Evolutionary conservation across 352 stramenopile genomes (phyloP), one percentile per base, ranked within the genome.

Genomic region (Pythium chondricola): DNA sequence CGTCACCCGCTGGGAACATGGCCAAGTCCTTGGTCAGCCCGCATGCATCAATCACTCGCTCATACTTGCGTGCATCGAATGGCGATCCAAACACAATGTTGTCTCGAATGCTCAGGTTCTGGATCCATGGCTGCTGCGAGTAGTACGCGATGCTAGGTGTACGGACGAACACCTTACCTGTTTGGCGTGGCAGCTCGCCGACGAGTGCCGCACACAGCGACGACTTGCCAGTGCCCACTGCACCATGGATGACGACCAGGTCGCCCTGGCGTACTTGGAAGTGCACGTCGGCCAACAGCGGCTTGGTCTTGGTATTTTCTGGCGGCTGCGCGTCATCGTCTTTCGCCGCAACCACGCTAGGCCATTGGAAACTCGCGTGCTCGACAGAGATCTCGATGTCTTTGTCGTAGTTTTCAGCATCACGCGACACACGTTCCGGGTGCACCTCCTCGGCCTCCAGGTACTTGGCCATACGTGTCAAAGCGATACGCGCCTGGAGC

Each of bases 1-100:
- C 24, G 58, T 99, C 95, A 7, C 88, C 85, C 0, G 51, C 69
- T 7, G 85, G 70, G 16, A 98, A 66, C 9, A 82, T 50, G 7
- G 67, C 62, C 5, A 98, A 59, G 55, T 98, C 95, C 33, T 78
- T 70, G 6, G 69, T 43, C 17, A 98, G 59, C 8, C 79, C 82
- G 56, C 90, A 98, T 5, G 75, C 74, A 38, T 81, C 55, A 6
- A 96, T 35, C n/a, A 89, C 74, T 9, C 48, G 53, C 8, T 72
- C 52, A 48, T 88, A 92, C 46, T 65, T 72, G 7, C 58, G 59
- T 21, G 48, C 46, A 29, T 88, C 62, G 22, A 67, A 87, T 5
- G 53, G 56, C 39, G 71, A 56, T 6, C 91, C 88, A 63, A 98
- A 98, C 4, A 98, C 64, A 49, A 98, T 96, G 68, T 98, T 98